Percentiles rank a stretch among this genome's conserved stretches.
Evolutionary conservation across 1,284 basidiomycete genomes (phyloP).

Genomic region (Mycosarcoma maydis): DNA sequence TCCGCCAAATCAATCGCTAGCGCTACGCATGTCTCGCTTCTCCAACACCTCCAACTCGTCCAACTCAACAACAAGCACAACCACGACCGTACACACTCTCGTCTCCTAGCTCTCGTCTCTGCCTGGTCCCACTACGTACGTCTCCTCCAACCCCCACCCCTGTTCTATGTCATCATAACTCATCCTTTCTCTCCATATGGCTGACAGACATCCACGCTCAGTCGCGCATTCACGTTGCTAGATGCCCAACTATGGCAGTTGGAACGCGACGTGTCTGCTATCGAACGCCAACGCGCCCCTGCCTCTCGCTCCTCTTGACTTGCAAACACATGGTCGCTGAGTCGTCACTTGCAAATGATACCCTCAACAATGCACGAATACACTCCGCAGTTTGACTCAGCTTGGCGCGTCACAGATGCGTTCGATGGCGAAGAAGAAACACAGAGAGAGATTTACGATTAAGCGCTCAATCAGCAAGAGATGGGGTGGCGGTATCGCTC

Average conservation of each 20-base stretch:
- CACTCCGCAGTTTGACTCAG: no score
- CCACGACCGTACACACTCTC: not conserved
- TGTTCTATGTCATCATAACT: no score
- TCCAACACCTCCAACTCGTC: not conserved
- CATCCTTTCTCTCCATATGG: not conserved
- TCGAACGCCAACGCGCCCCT: constrained; percentile 1
- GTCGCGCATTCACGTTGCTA: constrained; percentile 11
- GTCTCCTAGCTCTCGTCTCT: not conserved
- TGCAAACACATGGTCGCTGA: no score
- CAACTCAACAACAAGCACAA: not conserved
- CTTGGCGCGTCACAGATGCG: no score
- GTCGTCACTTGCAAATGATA: no score
- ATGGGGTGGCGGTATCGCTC: not conserved
- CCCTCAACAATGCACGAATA: no score
- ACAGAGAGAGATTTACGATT: no score
- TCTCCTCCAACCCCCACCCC: no score
- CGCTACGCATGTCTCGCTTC: not conserved
- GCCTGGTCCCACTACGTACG: constrained; percentile 15
- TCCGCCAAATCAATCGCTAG: no score
- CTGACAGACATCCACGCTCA: constrained; percentile 4
- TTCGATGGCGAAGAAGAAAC: no score
- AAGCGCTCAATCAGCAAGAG: not conserved
- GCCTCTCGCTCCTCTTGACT: no score
- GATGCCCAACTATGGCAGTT: constrained; percentile 6
- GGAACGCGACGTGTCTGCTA: not conserved